Evolutionary conservation across 106 monocot genomes (phyloP).

Genomic region (Dendrobium officinale): DNA sequence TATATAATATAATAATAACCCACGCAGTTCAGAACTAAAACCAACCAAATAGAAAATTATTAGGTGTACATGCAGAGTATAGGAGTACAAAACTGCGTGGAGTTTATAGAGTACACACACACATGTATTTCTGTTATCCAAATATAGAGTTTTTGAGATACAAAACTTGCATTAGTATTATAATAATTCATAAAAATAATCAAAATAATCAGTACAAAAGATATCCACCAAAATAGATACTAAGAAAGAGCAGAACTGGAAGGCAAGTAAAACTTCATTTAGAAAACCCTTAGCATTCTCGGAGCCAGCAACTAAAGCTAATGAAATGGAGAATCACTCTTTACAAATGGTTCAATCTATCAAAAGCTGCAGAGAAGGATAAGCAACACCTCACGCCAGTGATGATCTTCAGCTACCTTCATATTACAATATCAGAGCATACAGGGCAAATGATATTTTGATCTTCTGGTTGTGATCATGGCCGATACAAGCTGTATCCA

Average conservation of each 20-base stretch:
- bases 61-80: too few species aligned
- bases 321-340: conserved; percentile 1
- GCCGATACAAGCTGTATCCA: conserved; percentile 48
- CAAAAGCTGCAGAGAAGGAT: not conserved
- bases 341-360: conserved; percentile 3
- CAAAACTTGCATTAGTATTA: too few species aligned
- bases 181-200: too few species aligned
- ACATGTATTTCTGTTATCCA: too few species aligned
- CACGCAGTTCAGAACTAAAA: too few species aligned
- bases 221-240: too few species aligned
- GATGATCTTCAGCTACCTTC: not conserved
- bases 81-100: too few species aligned
- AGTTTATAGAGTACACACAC: too few species aligned
- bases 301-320: conserved; percentile 5
- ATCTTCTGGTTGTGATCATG: not conserved
- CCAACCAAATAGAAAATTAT: too few species aligned
- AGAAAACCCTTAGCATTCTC: not conserved
- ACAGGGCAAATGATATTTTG: not conserved
- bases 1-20: too few species aligned
- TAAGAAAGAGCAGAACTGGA: not conserved
- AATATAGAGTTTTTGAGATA: too few species aligned
- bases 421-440: not conserved
- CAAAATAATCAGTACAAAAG: too few species aligned
- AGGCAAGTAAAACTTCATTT: not conserved
- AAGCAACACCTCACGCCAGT: not conserved